phyloP scores from a whole-genome alignment of 768 basidiomycete genomes.

The Boletus coccyginus region DNA sequence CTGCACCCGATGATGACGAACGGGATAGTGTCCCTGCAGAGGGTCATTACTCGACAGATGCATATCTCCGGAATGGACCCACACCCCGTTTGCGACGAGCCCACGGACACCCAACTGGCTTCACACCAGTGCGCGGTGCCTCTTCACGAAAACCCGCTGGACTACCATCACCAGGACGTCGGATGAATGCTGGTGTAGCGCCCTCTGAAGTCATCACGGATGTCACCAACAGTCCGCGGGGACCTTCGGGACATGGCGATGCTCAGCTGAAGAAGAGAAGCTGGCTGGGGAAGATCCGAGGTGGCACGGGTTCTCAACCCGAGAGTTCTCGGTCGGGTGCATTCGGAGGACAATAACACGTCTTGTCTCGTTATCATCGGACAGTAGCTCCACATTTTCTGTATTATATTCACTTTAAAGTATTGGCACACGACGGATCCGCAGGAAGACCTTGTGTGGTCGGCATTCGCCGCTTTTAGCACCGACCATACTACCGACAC shows the following conservation, averaged over 20 bases:
- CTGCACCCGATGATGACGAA: conserved; percentile 77
- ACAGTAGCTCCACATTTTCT: conserved; percentile 9
- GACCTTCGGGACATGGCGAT: conserved; percentile 21
- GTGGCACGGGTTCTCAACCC: conserved; percentile 28
- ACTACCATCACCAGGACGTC: conserved; percentile 50
- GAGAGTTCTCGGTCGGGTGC: conserved; percentile 17
- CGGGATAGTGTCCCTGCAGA: conserved; percentile 59
- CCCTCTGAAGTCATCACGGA: conserved; percentile 43
- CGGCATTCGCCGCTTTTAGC: conserved; percentile 18
- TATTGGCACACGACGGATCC: neutral
- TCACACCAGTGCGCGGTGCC: conserved; percentile 66
- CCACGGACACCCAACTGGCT: conserved; percentile 59
- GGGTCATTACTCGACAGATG: conserved; percentile 49
- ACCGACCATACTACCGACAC: neutral
- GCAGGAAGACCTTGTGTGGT: neutral
- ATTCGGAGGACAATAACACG: conserved; percentile 26
- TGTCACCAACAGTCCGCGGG: conserved; percentile 65
- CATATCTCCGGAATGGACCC: conserved; percentile 41
- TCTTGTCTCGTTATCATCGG: conserved; percentile 12
- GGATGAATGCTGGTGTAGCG: conserved; percentile 39
- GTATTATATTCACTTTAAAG: conserved; percentile 14
- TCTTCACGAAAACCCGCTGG: conserved; percentile 31
- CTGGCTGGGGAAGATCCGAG: conserved; percentile 72
- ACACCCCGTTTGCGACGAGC: conserved; percentile 60
- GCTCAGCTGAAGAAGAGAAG: conserved; percentile 48